phyloP scores from a whole-genome alignment of 345 rosid genomes.

The Orychophragmus violaceus region DNA sequence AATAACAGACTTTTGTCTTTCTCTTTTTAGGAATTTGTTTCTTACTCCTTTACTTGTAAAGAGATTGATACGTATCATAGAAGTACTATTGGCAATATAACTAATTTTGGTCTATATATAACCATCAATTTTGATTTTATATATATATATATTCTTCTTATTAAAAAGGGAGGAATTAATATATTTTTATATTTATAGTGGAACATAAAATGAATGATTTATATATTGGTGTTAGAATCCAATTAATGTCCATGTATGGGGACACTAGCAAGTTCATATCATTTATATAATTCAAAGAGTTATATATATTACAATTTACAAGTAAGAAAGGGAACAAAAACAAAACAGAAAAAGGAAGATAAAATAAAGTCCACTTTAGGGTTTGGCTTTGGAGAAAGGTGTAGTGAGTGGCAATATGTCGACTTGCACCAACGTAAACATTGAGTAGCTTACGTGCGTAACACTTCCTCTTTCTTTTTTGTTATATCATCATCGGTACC shows the following conservation, averaged over 20 bases:
- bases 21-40: slow-evolving; percentile 1
- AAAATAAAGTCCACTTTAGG: slow-evolving; percentile 22
- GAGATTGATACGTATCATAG: slow-evolving; percentile 12
- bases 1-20: neutral
- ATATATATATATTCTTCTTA: neutral
- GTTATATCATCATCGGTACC: neutral
- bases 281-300: neutral
- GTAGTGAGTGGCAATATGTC: slow-evolving; percentile 26
- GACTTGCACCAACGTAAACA: slow-evolving; percentile 26
- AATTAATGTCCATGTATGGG: neutral
- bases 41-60: slow-evolving; percentile 23
- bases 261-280: neutral
- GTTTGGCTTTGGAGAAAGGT: slow-evolving; percentile 28
- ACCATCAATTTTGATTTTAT: slow-evolving; percentile 10
- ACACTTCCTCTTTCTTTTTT: neutral
- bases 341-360: neutral
- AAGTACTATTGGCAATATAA: neutral
- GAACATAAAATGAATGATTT: neutral
- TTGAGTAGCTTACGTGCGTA: slow-evolving; percentile 25
- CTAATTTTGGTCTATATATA: neutral
- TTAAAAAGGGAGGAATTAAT: neutral
- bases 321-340: neutral
- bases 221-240: slow-evolving; percentile 9
- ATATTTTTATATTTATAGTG: neutral
- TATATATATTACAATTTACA: neutral